Conservation (phyloP, 2,329 filamentous ascomycete genomes). For the Cladosporium halotolerans region DNA sequence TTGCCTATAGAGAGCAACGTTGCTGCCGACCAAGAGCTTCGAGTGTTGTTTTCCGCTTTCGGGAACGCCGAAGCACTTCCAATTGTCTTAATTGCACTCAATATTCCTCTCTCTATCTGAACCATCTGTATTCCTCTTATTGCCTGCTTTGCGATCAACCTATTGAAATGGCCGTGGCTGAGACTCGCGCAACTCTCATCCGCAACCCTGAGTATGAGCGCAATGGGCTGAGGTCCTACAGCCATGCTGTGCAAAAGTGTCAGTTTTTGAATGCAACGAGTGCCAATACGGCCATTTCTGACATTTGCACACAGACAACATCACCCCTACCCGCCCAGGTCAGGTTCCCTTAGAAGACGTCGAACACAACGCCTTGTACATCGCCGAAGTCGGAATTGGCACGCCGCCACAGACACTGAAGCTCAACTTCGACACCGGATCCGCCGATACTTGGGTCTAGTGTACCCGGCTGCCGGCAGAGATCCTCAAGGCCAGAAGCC, state of each 20-base stretch:
- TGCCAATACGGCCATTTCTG: background rate
- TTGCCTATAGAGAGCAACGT: no score
- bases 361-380: conserved; percentile 61
- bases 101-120: no score
- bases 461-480: conserved; percentile 17
- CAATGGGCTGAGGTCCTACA: conserved; percentile 27
- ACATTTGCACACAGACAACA: conserved; percentile 37
- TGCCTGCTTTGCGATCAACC: no score
- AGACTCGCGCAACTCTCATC: conserved; percentile 14
- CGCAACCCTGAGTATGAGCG: conserved; percentile 25
- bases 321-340: conserved; percentile 49
- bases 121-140: no score
- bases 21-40: no score
- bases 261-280: background rate
- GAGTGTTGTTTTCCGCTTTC: no score
- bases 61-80: no score
- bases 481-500: conserved; percentile 34
- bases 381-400: conserved; percentile 59
- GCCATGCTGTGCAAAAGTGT: conserved; percentile 13
- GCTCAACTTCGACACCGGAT: conserved; percentile 62
- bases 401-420: conserved; percentile 52
- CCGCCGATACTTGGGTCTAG: conserved; percentile 58
- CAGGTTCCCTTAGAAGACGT: conserved; percentile 45
- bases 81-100: no score
- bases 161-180: background rate